Evolutionary conservation across 805 yeast genomes (phyloP).

Genomic region (Dipodascus geniculatus): DNA sequence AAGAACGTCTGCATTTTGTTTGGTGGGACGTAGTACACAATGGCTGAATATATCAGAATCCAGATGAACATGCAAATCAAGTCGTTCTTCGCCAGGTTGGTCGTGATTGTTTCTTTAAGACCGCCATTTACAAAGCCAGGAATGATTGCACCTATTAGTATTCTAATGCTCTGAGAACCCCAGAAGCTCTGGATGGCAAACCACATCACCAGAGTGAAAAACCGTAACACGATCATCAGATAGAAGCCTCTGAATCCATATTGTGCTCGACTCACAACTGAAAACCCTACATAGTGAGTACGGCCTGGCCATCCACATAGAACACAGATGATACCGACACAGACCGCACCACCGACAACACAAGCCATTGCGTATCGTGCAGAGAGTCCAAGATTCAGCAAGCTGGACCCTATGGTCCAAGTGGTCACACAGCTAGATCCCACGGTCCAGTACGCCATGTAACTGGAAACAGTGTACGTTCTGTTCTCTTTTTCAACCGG

Average conservation of each 20-base stretch:
- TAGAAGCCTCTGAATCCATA: conserved; percentile 38
- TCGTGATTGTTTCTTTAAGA: conserved; percentile 30
- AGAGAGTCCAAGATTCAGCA: conserved; percentile 33
- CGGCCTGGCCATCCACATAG: conserved; percentile 38
- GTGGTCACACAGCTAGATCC: conserved; percentile 28
- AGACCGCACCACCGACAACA: conserved; percentile 23
- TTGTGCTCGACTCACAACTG: conserved; percentile 32
- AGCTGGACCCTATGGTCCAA: conserved; percentile 33
- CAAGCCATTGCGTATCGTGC: conserved; percentile 32
- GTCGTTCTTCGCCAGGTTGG: conserved; percentile 24
- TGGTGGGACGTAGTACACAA: conserved; percentile 12
- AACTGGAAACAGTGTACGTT: conserved; percentile 36
- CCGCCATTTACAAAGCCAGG: conserved; percentile 29
- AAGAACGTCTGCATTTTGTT: conserved; percentile 25
- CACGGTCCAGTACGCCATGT: conserved; percentile 19
- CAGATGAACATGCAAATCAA: conserved; percentile 12
- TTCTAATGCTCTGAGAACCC: conserved; percentile 34
- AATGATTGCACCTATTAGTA: conserved; percentile 29
- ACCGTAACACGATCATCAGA: conserved; percentile 34
- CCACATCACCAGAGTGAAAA: conserved; percentile 36
- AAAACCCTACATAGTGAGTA: conserved; percentile 38
- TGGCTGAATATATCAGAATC: conserved; percentile 20
- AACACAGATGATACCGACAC: conserved; percentile 15
- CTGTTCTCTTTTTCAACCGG: conserved; percentile 36
- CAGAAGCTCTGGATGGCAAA: conserved; percentile 35